Percentiles rank a stretch among this genome's conserved stretches.
Evolutionary conservation across 139 green algal genomes (phyloP).

Genomic region (Chlamydomonas urium): DNA sequence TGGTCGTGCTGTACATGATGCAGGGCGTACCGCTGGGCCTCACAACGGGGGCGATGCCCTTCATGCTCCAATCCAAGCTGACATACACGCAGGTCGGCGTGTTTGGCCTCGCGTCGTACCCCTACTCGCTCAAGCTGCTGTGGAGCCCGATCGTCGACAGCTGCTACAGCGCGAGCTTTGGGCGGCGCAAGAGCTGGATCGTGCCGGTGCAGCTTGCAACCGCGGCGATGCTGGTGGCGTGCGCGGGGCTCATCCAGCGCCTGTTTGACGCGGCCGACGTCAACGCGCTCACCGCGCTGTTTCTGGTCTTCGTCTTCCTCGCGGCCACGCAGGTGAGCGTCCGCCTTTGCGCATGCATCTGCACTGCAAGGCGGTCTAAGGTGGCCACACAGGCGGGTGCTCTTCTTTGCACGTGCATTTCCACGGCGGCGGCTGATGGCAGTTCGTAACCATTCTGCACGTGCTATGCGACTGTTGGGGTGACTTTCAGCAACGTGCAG

Average conservation of each 20-base stretch:
- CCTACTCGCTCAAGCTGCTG: conserved; percentile 92
- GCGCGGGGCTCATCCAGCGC: background rate
- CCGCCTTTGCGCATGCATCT: too few species aligned
- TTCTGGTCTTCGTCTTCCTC: conserved; percentile 84
- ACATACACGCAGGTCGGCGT: conserved; percentile 78
- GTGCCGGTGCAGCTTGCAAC: conserved; percentile 64
- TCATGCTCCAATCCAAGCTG: conserved; percentile 75
- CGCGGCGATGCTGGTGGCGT: conserved; percentile 32
- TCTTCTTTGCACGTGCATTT: too few species aligned
- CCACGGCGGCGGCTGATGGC: too few species aligned
- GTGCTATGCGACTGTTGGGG: too few species aligned
- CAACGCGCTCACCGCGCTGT: conserved; percentile 63
- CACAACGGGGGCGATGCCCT: conserved; percentile 81
- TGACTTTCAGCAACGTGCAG: too few species aligned
- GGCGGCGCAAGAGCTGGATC: conserved; percentile 83
- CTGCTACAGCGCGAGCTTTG: conserved; percentile 57
- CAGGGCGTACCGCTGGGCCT: conserved; percentile 86
- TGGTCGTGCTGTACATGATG: conserved; percentile 84
- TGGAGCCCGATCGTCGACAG: conserved; percentile 90
- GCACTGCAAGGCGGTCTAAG: too few species aligned
- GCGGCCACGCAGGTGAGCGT: conserved; percentile 77
- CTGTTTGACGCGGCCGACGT: conserved; percentile 44
- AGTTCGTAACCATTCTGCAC: too few species aligned
- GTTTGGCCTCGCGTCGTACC: conserved; percentile 81
- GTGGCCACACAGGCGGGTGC: too few species aligned